Percentiles rank a stretch among this genome's conserved stretches.
Evolutionary conservation across 2,329 filamentous ascomycete genomes (phyloP).

Genomic region (Fusarium pilosicola): DNA sequence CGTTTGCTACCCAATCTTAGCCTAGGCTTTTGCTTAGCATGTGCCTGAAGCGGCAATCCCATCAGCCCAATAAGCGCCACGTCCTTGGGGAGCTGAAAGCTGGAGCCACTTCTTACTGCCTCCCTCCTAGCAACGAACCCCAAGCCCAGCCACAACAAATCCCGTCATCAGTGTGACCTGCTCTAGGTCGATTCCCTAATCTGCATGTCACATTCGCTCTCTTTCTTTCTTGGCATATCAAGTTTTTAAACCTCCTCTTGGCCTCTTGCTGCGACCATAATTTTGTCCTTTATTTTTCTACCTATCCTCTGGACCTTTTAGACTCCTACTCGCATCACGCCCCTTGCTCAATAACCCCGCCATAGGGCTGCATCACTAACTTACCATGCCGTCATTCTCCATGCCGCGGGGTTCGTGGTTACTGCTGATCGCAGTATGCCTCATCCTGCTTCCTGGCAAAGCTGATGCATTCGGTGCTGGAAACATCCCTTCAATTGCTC

Average conservation of each 20-base stretch:
- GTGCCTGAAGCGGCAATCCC: constrained; percentile 26
- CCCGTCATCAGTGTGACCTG: constrained; percentile 44
- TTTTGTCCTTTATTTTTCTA: background rate
- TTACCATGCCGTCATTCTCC: constrained; percentile 59
- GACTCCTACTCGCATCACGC: background rate
- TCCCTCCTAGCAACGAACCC: constrained; percentile 5
- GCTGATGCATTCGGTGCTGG: constrained; percentile 74
- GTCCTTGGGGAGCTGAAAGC: constrained; percentile 1
- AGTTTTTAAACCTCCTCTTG: constrained; percentile 19
- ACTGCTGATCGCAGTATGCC: constrained; percentile 59
- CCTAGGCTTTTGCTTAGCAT: background rate
- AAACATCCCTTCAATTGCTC: constrained; percentile 74
- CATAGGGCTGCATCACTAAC: constrained; percentile 41
- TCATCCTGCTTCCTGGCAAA: constrained; percentile 66
- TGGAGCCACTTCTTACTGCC: constrained; percentile 1
- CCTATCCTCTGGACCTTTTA: background rate
- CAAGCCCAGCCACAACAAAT: constrained; percentile 38
- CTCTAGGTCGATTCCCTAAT: constrained; percentile 8
- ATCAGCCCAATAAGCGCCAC: constrained; percentile 9
- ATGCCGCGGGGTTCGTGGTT: constrained; percentile 62
- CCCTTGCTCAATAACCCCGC: constrained; percentile 31
- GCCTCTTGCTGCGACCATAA: background rate
- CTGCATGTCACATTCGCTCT: constrained; percentile 13
- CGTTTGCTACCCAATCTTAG: constrained; percentile 11
- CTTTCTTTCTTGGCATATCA: constrained; percentile 17